Percentiles rank a stretch among this genome's conserved stretches.
phyloP scores from a whole-genome alignment of 78 protist genomes.

The Tieghemostelium lacteum region DNA sequence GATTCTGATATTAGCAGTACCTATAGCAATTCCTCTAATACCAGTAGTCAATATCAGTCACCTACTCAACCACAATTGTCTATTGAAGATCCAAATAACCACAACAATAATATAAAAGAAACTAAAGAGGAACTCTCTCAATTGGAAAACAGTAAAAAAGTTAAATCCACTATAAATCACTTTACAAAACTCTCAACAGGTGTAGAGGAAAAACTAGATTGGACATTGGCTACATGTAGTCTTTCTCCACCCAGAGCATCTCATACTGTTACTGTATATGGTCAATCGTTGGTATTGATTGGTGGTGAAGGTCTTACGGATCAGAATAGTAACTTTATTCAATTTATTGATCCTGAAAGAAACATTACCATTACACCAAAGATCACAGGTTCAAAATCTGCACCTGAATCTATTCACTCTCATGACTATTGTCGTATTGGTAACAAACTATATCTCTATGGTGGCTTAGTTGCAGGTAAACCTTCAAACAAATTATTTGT shows the following conservation, averaged over 20 bases:
- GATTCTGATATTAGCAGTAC: background rate
- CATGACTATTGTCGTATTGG: constrained; percentile 75
- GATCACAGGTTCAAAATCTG: constrained; percentile 57
- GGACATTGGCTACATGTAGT: constrained; percentile 22
- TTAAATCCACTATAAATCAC: constrained; percentile 37
- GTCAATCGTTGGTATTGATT: constrained; percentile 50
- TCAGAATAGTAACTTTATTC: constrained; percentile 5
- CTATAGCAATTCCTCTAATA: too few species aligned
- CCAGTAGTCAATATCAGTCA: background rate
- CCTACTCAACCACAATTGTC: background rate
- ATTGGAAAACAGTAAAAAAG: constrained; percentile 45
- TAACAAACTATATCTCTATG: constrained; percentile 69
- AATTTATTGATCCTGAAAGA: constrained; percentile 60
- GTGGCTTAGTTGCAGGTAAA: constrained; percentile 51
- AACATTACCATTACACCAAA: constrained; percentile 42
- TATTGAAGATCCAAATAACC: background rate
- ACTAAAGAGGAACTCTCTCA: constrained; percentile 56
- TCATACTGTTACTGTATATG: constrained; percentile 67
- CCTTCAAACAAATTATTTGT: constrained; percentile 58
- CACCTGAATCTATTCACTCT: constrained; percentile 40
- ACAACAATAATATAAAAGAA: constrained; percentile 4
- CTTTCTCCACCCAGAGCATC: constrained; percentile 56
- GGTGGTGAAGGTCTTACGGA: constrained; percentile 75
- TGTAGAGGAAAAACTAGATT: constrained; percentile 64
- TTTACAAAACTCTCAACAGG: constrained; percentile 47